Evolutionary conservation across 345 rosid genomes (phyloP).

Genomic region (Salix purpurea): DNA sequence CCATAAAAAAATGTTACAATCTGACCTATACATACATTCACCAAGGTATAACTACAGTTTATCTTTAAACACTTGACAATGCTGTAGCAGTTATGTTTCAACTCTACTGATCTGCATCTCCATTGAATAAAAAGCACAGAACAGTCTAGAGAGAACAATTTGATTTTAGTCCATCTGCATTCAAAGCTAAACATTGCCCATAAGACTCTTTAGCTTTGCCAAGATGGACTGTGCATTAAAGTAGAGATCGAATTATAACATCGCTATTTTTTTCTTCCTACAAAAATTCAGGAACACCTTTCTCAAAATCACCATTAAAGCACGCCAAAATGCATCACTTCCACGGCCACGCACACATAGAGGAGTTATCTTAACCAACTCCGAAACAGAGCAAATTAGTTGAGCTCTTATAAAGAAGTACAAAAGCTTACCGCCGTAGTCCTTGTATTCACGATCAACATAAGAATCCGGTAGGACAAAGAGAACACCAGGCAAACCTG

Average conservation of each 20-base stretch:
- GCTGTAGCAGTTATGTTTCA: constrained; percentile 10
- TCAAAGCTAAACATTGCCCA: constrained; percentile 37
- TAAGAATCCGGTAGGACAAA: constrained; percentile 94
- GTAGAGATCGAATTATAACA: background rate
- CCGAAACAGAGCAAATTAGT: background rate
- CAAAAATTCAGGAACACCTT: background rate
- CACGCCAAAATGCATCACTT: background rate
- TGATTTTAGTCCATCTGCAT: constrained; percentile 41
- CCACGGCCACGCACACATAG: background rate
- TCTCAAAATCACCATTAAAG: background rate
- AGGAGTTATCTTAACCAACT: background rate
- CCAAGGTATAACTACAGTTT: background rate
- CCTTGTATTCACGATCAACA: constrained; percentile 84
- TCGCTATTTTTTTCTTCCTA: background rate
- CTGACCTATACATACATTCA: background rate
- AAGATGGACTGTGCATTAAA: constrained; percentile 17
- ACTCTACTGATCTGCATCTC: constrained; percentile 30
- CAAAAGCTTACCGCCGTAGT: constrained; percentile 73
- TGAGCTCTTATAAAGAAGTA: background rate
- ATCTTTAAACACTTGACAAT: background rate
- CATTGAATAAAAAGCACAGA: constrained; percentile 6
- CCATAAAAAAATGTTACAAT: background rate
- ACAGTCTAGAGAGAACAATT: constrained; percentile 7
- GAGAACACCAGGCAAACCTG: constrained; percentile 83
- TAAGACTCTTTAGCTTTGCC: constrained; percentile 29